Evolutionary conservation across 352 stramenopile genomes (phyloP).

Genomic region (Pythium vanterpoolii): DNA sequence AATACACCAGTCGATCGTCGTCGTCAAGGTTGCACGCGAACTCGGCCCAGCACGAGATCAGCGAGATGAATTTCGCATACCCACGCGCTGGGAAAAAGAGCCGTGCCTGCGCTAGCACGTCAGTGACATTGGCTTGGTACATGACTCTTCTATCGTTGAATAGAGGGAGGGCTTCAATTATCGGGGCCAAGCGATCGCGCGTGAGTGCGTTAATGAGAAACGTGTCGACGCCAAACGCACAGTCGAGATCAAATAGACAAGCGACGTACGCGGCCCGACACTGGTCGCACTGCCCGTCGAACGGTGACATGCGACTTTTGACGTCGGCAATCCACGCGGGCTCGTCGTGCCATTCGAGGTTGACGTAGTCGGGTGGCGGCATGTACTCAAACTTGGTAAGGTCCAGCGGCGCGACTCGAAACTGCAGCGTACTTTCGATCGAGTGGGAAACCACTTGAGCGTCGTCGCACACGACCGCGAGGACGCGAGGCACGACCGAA

Average conservation of each 20-base stretch:
- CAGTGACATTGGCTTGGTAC: slow-evolving; percentile 11
- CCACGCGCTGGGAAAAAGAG: slow-evolving; percentile 30
- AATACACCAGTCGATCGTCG: background rate
- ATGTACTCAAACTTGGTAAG: slow-evolving; percentile 40
- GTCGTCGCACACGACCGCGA: slow-evolving; percentile 1
- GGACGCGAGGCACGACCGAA: slow-evolving; percentile 4
- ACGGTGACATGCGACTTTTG: background rate
- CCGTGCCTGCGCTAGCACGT: slow-evolving; percentile 18
- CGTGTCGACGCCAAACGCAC: slow-evolving; percentile 31
- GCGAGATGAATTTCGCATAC: slow-evolving; percentile 25
- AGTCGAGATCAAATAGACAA: slow-evolving; percentile 34
- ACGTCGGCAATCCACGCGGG: slow-evolving; percentile 1
- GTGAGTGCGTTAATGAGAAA: slow-evolving; percentile 27
- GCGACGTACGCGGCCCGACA: slow-evolving; percentile 17
- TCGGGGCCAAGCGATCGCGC: background rate
- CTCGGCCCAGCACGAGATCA: slow-evolving; percentile 29
- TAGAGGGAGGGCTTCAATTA: background rate
- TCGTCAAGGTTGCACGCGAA: slow-evolving; percentile 23
- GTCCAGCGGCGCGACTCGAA: slow-evolving; percentile 28
- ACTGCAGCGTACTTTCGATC: slow-evolving; percentile 2
- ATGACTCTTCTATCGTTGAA: background rate
- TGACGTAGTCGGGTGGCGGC: slow-evolving; percentile 26
- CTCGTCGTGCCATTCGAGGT: slow-evolving; percentile 36
- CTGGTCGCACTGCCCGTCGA: slow-evolving; percentile 22
- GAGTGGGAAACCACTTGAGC: background rate